Base-by-base conservation (phyloP, 1,139 yeast species). In the Taiozyma onychis region DNA sequence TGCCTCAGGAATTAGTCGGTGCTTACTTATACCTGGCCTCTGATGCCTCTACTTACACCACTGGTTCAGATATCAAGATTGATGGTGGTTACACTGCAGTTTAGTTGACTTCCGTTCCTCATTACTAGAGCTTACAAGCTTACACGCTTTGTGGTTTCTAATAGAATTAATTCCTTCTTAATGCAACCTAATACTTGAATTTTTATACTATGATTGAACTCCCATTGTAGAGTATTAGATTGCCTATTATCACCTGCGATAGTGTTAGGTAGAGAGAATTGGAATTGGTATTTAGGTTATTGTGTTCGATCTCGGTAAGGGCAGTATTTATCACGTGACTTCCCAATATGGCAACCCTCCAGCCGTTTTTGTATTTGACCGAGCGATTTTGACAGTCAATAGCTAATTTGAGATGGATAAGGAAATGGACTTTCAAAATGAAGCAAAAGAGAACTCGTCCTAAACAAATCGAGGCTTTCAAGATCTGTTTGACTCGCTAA, bases 11-110 rank as follows among this genome's bases (percentile, higher is more conserved):
- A 67, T 75, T 89, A 60, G 89, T 83, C 14, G 96, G 96, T 51
- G 95, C 95, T 10, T 89, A 88, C 69, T 73, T 89, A 50, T 89
- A 88, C 70, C 73, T 89, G 60, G 96, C 95, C 14, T 80, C 89
- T 16, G 85, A 87, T 63, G 96, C 96, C 18, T 79, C 91, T 39
- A 80, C 88, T n/a, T 89, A 77, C 71, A 84, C 95, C 46, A 88
- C 96, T 9, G 97, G 97, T 41, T 67, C 88, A 37, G 95, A 90
- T 60, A 70, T 89, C 53, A 75, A 80, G 48, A 89, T 88, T 48
- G 97, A 89, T 63, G 97, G 97, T 58, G 97, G 96, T 44, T 88
- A 87, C 75, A 61, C 70, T 28, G 45, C 55, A 26, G 55, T 54
- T 41, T 55, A 44, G 41, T 37, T 21, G 24, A 13, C 18, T 18